These are phyloP conservation scores for Senna tora DNA, from an alignment of 306 rosid genomes.

Conservation along the genomic window DNA sequence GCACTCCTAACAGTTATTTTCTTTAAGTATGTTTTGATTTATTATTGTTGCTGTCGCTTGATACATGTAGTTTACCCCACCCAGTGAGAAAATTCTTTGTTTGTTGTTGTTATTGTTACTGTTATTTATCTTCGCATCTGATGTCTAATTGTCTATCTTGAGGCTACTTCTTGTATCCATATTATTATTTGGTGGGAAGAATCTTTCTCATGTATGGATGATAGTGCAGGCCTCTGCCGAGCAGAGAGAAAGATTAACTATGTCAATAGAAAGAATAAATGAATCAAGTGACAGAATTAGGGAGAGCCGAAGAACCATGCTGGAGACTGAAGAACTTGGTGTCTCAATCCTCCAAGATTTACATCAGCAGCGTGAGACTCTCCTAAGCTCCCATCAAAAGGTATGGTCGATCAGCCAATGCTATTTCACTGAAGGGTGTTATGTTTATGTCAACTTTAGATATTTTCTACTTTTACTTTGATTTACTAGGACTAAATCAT, in stretches of 20 bases:
- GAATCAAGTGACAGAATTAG: conserved; percentile 69
- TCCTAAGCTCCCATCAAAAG: conserved; percentile 72
- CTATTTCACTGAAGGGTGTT: conserved; percentile 19
- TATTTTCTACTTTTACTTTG: conserved; percentile 4
- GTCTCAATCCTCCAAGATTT: conserved; percentile 83
- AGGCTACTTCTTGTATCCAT: not conserved
- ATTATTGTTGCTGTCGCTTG: not conserved
- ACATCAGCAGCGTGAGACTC: conserved; percentile 90
- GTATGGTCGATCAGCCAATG: conserved; percentile 44
- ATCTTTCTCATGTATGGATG: conserved; percentile 26
- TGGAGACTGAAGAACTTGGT: conserved; percentile 87
- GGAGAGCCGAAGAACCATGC: conserved; percentile 77
- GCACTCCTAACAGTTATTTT: not conserved
- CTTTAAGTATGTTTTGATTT: not conserved
- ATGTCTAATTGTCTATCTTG: not conserved
- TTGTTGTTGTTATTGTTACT: too few relatives aligned
- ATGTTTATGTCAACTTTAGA: conserved; percentile 4
- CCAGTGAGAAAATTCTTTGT: too few relatives aligned
- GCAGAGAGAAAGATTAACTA: conserved; percentile 73
- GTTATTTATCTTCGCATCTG: not conserved
- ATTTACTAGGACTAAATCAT: conserved; percentile 18
- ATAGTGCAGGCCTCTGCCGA: conserved; percentile 70
- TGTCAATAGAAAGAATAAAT: conserved; percentile 80
- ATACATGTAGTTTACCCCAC: too few relatives aligned
- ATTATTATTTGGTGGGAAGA: conserved; percentile 15